A percentile compares a stretch with the other conserved stretches of the same genome.
Evolutionary conservation across 331 rosid species (phyloP).

Genomic region (Pyrus hybrid): DNA sequence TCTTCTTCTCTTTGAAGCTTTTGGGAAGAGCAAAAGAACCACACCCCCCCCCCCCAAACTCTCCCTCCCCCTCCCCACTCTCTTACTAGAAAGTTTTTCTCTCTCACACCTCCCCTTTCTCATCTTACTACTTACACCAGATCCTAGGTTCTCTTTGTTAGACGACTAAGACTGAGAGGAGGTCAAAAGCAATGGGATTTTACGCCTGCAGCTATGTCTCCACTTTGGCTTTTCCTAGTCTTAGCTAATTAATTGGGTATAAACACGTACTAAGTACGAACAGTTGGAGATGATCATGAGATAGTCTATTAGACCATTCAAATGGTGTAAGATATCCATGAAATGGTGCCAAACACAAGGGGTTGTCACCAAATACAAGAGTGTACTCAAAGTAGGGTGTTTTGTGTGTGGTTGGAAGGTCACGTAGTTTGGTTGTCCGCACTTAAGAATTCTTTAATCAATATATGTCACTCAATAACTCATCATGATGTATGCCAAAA

Average conservation of each 20-base stretch:
- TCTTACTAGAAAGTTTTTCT: not conserved
- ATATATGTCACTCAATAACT: no score
- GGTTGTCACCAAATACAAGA: not conserved
- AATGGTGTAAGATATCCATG: not conserved
- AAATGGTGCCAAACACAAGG: not conserved
- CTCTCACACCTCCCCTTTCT: constrained; percentile 14
- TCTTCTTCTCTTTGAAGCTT: constrained; percentile 20
- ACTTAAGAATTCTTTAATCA: not conserved
- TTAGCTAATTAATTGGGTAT: no score
- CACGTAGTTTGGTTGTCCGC: not conserved
- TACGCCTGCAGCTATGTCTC: not conserved
- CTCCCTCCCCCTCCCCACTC: no score
- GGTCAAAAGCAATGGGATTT: constrained; percentile 26
- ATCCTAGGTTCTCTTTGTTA: constrained; percentile 51
- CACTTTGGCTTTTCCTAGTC: not conserved
- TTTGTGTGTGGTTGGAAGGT: not conserved
- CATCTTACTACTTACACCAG: constrained; percentile 58
- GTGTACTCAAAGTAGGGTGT: no score
- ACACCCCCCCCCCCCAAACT: not conserved
- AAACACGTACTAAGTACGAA: no score
- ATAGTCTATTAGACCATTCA: no score
- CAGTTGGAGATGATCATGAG: no score
- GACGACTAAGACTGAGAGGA: not conserved
- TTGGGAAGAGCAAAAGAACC: constrained; percentile 48
- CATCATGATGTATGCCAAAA: no score